phyloP scores from a whole-genome alignment of 2,329 filamentous ascomycete species.

The Colletotrichum falcatum region DNA sequence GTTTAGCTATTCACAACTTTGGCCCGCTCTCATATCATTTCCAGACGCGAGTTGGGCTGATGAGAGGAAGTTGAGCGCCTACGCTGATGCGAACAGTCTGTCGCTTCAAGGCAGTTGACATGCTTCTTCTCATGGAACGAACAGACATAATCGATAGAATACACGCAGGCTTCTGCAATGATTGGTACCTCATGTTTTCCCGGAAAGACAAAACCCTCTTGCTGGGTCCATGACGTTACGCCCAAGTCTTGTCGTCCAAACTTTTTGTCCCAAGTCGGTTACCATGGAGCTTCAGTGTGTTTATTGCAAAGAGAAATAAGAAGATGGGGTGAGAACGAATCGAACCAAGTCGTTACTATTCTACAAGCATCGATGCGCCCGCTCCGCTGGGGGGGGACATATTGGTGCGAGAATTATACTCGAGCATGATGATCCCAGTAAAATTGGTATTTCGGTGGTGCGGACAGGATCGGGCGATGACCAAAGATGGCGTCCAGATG shows the following conservation, averaged over 20 bases:
- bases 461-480: slow-evolving; percentile 28
- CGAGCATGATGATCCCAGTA: neutral
- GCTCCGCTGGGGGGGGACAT: neutral
- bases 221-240: neutral
- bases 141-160: slow-evolving; percentile 27
- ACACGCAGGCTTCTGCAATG: slow-evolving; percentile 30
- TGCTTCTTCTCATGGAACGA: neutral
- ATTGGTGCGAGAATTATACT: neutral
- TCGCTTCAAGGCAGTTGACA: slow-evolving; percentile 2
- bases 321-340: neutral
- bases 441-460: slow-evolving; percentile 20
- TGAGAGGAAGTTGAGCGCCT: neutral
- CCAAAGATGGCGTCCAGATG: slow-evolving; percentile 25
- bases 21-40: slow-evolving; percentile 17
- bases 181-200: neutral
- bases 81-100: neutral
- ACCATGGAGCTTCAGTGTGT: neutral
- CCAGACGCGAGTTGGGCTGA: slow-evolving; percentile 8
- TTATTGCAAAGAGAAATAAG: neutral
- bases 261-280: slow-evolving; percentile 13
- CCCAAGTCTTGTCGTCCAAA: slow-evolving; percentile 20
- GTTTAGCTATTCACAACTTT: slow-evolving; percentile 22
- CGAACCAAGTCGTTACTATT: neutral
- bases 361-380: neutral
- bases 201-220: neutral